Evolutionary conservation across 192 early-diverging fungal species (phyloP).

Genomic region (Cladochytrium replicatum): DNA sequence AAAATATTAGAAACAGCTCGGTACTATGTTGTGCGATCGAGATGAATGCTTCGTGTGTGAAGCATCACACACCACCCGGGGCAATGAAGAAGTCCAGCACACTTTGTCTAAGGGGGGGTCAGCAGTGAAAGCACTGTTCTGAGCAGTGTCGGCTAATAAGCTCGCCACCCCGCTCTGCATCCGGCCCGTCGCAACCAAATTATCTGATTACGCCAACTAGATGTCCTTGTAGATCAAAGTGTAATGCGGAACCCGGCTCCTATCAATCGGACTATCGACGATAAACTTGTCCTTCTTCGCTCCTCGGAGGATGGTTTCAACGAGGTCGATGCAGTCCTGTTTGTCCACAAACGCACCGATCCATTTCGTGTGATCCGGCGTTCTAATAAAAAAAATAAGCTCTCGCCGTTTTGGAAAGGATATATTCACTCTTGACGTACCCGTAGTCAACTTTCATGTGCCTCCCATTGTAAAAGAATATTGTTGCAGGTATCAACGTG

Average conservation of each 20-base stretch:
- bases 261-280: slow-evolving; percentile 9
- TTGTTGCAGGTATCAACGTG: neutral
- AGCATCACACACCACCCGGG: no score
- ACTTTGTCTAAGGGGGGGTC: no score
- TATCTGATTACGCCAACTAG: no score
- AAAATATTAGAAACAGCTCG: no score
- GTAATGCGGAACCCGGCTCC: slow-evolving; percentile 8
- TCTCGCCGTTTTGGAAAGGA: neutral
- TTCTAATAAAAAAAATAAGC: neutral
- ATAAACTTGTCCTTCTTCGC: slow-evolving; percentile 13
- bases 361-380: slow-evolving; percentile 17
- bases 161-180: no score
- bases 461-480: slow-evolving; percentile 5
- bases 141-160: no score
- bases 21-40: no score
- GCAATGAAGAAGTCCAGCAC: no score
- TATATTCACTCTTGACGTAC: slow-evolving; percentile 3
- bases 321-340: slow-evolving; percentile 14
- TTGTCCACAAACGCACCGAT: slow-evolving; percentile 11
- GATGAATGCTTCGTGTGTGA: no score
- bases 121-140: no score
- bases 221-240: slow-evolving; percentile 10
- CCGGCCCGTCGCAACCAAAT: no score
- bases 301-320: slow-evolving; percentile 6
- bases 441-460: slow-evolving; percentile 11